phyloP scores from a whole-genome alignment of 2,329 filamentous ascomycete genomes.

The Phoma sp. region DNA sequence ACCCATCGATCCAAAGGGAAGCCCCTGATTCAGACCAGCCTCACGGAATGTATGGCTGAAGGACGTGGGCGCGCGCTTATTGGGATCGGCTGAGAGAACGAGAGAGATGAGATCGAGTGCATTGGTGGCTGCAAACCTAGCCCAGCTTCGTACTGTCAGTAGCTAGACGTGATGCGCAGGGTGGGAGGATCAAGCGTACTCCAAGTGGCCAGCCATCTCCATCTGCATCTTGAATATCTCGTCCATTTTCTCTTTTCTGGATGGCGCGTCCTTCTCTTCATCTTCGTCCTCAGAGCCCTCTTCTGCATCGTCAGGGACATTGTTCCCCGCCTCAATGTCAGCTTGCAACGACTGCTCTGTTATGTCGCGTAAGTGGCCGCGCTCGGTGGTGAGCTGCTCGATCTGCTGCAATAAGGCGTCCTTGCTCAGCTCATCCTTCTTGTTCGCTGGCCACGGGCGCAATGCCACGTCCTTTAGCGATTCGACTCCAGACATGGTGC shows the following conservation, averaged over 20 bases:
- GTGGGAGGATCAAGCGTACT: conserved; percentile 58
- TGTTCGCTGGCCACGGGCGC: conserved; percentile 64
- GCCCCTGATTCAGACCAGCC: conserved; percentile 29
- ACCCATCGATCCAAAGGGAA: conserved; percentile 48
- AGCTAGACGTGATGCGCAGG: conserved; percentile 45
- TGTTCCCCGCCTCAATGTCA: conserved; percentile 63
- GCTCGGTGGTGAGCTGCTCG: conserved; percentile 76
- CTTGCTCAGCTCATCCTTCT: conserved; percentile 60
- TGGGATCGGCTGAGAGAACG: conserved; percentile 38
- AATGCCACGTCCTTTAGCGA: conserved; percentile 60
- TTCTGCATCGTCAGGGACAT: conserved; percentile 49
- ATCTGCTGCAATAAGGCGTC: conserved; percentile 72
- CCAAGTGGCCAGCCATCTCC: conserved; percentile 52
- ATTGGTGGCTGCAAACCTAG: conserved; percentile 39
- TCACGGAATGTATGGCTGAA: conserved; percentile 40
- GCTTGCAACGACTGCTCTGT: conserved; percentile 74
- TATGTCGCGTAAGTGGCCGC: conserved; percentile 81
- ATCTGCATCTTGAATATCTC: conserved; percentile 49
- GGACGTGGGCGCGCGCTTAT: conserved; percentile 32
- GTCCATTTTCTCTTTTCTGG: conserved; percentile 43
- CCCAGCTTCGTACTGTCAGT: conserved; percentile 34
- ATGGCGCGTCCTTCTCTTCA: conserved; percentile 47
- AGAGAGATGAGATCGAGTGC: conserved; percentile 44
- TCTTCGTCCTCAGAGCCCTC: conserved; percentile 56
- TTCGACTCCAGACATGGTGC: conserved; percentile 32